phyloP scores from a whole-genome alignment of 345 rosid genomes.

The Dipteronia dyeriana region DNA sequence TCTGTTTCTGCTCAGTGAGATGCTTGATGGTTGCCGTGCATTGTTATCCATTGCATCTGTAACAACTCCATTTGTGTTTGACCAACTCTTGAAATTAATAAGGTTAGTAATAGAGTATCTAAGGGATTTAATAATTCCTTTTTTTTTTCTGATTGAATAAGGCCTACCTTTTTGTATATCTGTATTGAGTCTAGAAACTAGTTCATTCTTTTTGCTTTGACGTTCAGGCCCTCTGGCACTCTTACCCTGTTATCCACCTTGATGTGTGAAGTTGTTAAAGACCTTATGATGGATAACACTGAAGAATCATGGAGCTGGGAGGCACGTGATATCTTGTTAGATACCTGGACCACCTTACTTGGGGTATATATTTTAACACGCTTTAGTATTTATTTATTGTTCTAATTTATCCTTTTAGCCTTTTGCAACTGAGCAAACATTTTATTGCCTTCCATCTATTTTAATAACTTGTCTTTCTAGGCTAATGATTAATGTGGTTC shows the following conservation, averaged over 20 bases:
- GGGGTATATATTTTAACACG: conserved; percentile 47
- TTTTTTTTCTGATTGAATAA: not conserved
- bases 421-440: not conserved
- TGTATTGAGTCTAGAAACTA: conserved; percentile 5
- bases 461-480: conserved; percentile 13
- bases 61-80: conserved; percentile 64
- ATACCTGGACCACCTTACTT: conserved; percentile 89
- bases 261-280: conserved; percentile 94
- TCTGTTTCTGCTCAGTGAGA: conserved; percentile 64
- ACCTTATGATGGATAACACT: conserved; percentile 52
- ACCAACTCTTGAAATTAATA: conserved; percentile 75
- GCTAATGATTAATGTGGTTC: conserved; percentile 1
- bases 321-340: conserved; percentile 94
- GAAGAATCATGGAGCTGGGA: conserved; percentile 96
- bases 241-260: conserved; percentile 70
- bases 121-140: conserved; percentile 9
- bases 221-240: conserved; percentile 87
- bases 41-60: conserved; percentile 81
- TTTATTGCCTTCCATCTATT: conserved; percentile 17
- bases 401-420: conserved; percentile 10
- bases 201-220: conserved; percentile 26
- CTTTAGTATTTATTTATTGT: conserved; percentile 6
- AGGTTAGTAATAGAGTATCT: conserved; percentile 50
- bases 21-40: conserved; percentile 98
- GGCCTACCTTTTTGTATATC: not conserved